Evolutionary conservation across 2,329 filamentous ascomycete genomes (phyloP), one percentile per base, ranked within the genome.

Genomic region (Neofusicoccum laricinum): DNA sequence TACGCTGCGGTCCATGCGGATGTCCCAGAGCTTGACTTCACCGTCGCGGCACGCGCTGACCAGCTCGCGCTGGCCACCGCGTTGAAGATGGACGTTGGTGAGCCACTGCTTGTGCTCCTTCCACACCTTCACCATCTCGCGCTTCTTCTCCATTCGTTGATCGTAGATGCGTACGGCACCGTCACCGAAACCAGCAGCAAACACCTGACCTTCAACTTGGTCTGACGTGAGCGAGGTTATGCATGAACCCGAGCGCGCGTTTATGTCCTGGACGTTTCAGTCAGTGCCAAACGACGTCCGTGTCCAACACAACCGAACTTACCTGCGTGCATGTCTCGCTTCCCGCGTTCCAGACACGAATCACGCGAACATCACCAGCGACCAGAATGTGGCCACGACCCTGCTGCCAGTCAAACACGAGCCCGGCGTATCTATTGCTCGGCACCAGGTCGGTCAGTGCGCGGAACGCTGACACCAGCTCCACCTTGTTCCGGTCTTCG

Each of bases 331-430:
- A 98, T 41, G 95, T 90, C 81, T 99, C 95, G 48, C 92, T 91
- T 7, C 92, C 92, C 15, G 94, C 94, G 73, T 96, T 95, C 95
- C 95, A 99, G 38, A 98, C 92, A 40, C 93, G 87, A 70, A 99
- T 97, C 38, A 97, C 91, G 65, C 95, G 91, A 62, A 97, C 92
- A 75, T 99, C 95, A 49, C 95, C 95, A 11, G 95, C 95, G 36
- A 98, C 95, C n/a, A 99, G 84, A 7, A 96, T 89, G 66, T 92
- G 91, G 7, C 95, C 95, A 69, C 92, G 92, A n/a, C 96, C 93
- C 79, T 99, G 95, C 76, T 98, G 94, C 95, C 95, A 99, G 76
- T 99, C 94, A 74, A 98, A 96, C 30, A 98, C 94, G 78, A 99
- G 90, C 21, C 95, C 95, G 1, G 93, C 93, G 75, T 97, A 96